These are phyloP conservation scores for Pyrenophora tritici-repentis DNA, from an alignment of 2,329 filamentous ascomycete genomes.

Conservation along the genomic window DNA sequence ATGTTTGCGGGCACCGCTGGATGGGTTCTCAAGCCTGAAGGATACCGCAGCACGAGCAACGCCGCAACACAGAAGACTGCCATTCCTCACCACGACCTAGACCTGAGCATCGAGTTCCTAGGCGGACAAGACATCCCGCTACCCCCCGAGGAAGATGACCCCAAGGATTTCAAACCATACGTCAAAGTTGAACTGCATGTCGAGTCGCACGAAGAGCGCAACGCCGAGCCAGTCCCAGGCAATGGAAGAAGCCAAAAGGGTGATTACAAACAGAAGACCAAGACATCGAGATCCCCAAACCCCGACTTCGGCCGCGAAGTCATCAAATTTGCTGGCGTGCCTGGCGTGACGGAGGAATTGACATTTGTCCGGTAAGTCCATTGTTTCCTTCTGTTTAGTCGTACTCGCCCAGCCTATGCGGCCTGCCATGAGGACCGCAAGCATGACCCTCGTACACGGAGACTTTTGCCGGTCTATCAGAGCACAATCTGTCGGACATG, in stretches of 20 bases:
- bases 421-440: constrained; percentile 1
- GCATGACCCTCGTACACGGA: not conserved
- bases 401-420: constrained; percentile 9
- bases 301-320: constrained; percentile 53
- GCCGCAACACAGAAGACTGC: constrained; percentile 51
- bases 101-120: constrained; percentile 73
- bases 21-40: constrained; percentile 82
- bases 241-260: constrained; percentile 59
- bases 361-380: constrained; percentile 55
- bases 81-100: constrained; percentile 60
- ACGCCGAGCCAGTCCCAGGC: constrained; percentile 50
- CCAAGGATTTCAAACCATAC: constrained; percentile 70
- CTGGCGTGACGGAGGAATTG: constrained; percentile 52
- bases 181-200: constrained; percentile 82
- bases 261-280: constrained; percentile 54
- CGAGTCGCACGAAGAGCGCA: constrained; percentile 64
- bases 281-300: constrained; percentile 50
- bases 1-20: constrained; percentile 84
- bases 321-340: constrained; percentile 52
- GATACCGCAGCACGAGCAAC: constrained; percentile 62
- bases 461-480: not conserved
- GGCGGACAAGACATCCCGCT: constrained; percentile 78
- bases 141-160: constrained; percentile 58
- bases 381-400: constrained; percentile 10
- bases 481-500: not conserved